A percentile compares a stretch with the other conserved stretches of the same genome.
These are phyloP conservation scores for Carex parvula DNA, from an alignment of 176 grass and related monocot species.

Conservation along the genomic window DNA sequence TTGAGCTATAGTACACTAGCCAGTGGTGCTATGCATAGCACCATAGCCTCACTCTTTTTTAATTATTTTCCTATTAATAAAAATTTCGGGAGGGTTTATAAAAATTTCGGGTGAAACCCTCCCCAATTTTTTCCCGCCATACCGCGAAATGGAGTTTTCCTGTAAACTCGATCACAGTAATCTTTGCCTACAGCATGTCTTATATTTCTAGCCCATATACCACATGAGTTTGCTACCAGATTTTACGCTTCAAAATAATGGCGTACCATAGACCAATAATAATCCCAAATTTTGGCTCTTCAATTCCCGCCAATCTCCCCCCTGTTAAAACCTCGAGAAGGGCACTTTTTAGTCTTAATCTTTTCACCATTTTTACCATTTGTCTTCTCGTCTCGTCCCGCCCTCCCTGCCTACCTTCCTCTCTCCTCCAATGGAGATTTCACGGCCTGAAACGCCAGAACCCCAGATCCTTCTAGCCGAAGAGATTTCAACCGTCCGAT, in stretches of 20 bases:
- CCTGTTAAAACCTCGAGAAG: conserved; percentile 6
- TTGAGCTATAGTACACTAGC: no score
- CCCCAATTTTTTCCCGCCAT: background rate
- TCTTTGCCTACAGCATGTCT: background rate
- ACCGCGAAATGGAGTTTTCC: background rate
- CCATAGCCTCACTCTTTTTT: no score
- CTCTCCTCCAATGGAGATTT: conserved; percentile 16
- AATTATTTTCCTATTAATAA: no score
- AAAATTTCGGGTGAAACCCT: background rate
- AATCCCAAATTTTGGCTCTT: background rate
- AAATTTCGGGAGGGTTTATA: no score
- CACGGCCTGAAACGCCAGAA: conserved; percentile 12
- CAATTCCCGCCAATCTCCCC: conserved; percentile 22
- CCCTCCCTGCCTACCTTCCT: background rate
- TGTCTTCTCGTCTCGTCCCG: background rate
- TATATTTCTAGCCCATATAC: background rate
- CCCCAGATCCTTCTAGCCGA: conserved; percentile 46
- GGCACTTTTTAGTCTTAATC: background rate
- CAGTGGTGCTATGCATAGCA: no score
- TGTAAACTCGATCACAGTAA: background rate
- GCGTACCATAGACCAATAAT: background rate
- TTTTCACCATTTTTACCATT: background rate
- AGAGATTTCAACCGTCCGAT: conserved; percentile 51
- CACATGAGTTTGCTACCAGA: background rate
- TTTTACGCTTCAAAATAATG: background rate